Evolutionary conservation across 2,329 filamentous ascomycete species (phyloP).

Genomic region (Zymoseptoria passerinii): DNA sequence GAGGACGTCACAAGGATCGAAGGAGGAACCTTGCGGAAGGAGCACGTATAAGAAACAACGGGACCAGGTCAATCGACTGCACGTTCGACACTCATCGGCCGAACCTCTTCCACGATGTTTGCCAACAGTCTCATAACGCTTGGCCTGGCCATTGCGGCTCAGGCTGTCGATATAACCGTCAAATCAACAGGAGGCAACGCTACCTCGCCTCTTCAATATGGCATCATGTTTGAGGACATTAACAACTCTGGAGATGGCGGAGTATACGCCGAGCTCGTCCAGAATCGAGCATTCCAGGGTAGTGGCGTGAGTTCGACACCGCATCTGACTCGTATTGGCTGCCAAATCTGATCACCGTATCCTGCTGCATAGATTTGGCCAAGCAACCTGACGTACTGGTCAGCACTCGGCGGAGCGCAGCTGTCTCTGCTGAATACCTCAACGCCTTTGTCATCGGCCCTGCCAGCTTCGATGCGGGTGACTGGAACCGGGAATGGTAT

Average conservation of each 20-base stretch:
- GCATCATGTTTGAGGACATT: constrained; percentile 20
- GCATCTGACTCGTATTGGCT: too few species aligned
- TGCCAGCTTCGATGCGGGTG: constrained; percentile 45
- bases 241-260: constrained; percentile 61
- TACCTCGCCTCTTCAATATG: constrained; percentile 11
- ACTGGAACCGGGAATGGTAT: constrained; percentile 22
- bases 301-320: constrained; percentile 25
- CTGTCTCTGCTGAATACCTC: constrained; percentile 42
- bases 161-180: constrained; percentile 8
- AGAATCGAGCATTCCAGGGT: constrained; percentile 62
- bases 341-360: too few species aligned
- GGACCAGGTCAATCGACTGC: not conserved
- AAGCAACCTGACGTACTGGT: constrained; percentile 35
- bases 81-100: not conserved
- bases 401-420: constrained; percentile 45
- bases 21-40: not conserved
- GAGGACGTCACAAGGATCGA: not conserved
- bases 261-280: constrained; percentile 62
- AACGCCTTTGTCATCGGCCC: constrained; percentile 44
- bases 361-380: constrained; percentile 20
- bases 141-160: not conserved
- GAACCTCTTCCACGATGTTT: not conserved
- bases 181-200: constrained; percentile 13
- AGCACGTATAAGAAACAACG: not conserved
- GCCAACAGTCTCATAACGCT: not conserved